Conservation (phyloP, 176 grass and related monocot genomes). For the Paspalum vaginatum region DNA sequence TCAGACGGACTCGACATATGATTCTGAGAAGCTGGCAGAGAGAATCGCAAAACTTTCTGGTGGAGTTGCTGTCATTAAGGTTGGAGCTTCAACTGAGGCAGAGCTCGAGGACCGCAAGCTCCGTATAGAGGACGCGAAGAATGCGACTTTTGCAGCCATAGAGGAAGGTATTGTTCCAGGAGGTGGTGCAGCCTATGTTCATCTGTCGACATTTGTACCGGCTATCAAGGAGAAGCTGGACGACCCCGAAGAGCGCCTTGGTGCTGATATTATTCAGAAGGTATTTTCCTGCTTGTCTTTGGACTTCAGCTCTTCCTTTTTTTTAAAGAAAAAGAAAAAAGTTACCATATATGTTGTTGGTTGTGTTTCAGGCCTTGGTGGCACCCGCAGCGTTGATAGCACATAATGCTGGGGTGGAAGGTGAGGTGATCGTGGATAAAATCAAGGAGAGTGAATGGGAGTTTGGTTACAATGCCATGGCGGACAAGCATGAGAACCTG, state of each 20-base stretch:
- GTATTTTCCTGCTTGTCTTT: conserved; percentile 30
- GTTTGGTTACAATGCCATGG: conserved; percentile 88
- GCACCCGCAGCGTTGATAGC: conserved; percentile 80
- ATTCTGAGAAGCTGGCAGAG: conserved; percentile 91
- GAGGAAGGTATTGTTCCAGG: conserved; percentile 97
- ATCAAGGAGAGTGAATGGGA: conserved; percentile 79
- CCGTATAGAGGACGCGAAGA: conserved; percentile 90
- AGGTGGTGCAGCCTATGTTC: conserved; percentile 82
- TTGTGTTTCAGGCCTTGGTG: conserved; percentile 59
- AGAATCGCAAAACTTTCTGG: conserved; percentile 93
- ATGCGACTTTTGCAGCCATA: conserved; percentile 91
- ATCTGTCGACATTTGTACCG: conserved; percentile 72
- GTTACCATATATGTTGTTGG: not conserved
- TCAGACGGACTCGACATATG: conserved; percentile 82
- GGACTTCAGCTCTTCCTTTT: not conserved
- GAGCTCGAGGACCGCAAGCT: conserved; percentile 95
- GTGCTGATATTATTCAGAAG: conserved; percentile 94
- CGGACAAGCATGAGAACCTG: conserved; percentile 79
- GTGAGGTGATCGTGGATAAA: conserved; percentile 85
- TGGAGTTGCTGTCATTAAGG: conserved; percentile 93
- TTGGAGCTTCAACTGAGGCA: conserved; percentile 85
- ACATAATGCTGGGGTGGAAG: conserved; percentile 88
- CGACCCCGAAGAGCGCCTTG: conserved; percentile 79
- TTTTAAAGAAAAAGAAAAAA: not conserved
- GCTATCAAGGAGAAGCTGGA: conserved; percentile 89